A percentile compares a stretch with the other conserved stretches of the same genome.
Conservation (phyloP, 805 yeast genomes). For the Yamadazyma endophytica region DNA sequence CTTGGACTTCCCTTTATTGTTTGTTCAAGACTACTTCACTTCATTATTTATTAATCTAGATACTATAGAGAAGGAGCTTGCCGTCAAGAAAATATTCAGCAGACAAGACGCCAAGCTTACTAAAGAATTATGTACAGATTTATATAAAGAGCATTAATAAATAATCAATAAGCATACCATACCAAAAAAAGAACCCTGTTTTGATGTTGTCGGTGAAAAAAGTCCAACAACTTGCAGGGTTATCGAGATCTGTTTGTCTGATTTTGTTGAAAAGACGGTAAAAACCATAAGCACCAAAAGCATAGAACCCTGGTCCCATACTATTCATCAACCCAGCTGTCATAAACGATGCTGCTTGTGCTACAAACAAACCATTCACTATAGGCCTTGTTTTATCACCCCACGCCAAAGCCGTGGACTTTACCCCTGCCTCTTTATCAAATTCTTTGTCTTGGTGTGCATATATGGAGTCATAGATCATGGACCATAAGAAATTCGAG, state of each 20-base stretch:
- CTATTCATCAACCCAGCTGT: conserved; percentile 72
- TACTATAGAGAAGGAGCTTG: conserved; percentile 12
- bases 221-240: conserved; percentile 79
- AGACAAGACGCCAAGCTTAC: conserved; percentile 24
- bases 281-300: conserved; percentile 64
- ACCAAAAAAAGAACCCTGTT: conserved; percentile 67
- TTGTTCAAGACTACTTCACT: conserved; percentile 23
- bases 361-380: conserved; percentile 56
- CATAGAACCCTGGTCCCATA: conserved; percentile 81
- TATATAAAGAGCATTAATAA: conserved; percentile 18
- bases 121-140: conserved; percentile 17
- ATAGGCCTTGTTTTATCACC: conserved; percentile 72
- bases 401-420: conserved; percentile 96
- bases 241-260: conserved; percentile 67
- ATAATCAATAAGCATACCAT: conserved; percentile 67
- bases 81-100: conserved; percentile 23
- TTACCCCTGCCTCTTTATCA: conserved; percentile 87
- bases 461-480: conserved; percentile 92
- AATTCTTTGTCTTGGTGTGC: conserved; percentile 96
- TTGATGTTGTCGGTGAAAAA: conserved; percentile 72
- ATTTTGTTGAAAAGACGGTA: conserved; percentile 68
- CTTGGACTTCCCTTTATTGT: conserved; percentile 22
- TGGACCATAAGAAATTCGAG: conserved; percentile 85
- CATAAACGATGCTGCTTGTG: conserved; percentile 62
- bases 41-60: conserved; percentile 17